Base-by-base conservation (phyloP, 208 protist species). In the Tritrichomonas musculus region DNA sequence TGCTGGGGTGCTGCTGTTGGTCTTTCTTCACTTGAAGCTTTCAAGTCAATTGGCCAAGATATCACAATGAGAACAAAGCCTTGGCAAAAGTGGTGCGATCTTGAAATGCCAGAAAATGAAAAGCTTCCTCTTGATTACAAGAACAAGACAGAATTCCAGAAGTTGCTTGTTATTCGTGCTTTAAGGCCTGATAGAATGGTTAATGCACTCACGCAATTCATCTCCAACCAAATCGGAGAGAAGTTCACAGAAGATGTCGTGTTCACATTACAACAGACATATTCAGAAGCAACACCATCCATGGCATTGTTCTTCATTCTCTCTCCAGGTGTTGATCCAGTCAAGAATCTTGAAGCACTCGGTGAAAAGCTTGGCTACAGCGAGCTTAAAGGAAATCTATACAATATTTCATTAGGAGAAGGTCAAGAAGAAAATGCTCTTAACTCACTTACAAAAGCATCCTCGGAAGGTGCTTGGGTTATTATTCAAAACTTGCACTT, bases 221-320 rank as follows among this genome's bases (percentile, higher is more conserved):
- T 99, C 14, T 95, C 93, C 92, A 96, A 97, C 80, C 96, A 94
- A 82, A 97, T 99, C 94, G 98, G 98, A 92, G 82, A 94, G 20
- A 97, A 97, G 95, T 99, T 98, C 93, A 97, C 98, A 17, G 97
- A 97, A 50, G 97, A 98, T 41, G 96, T 97, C 80, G 41, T 36
- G 5, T 82, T 82, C 41, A 47, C 73, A 11, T 97, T 99, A 57
- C 96, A 96, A 41, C 94, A 97, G 17, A 98, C 98, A 57, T 99
- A 97, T 95, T 94, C 96, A 75, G 98, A 99, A 94, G 97, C 97
- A 25, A 97, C 95, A 82, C 96, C 97, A 4, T 96, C 96, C 39
- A 99, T 98, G 53, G 98, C 98, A 53, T 95, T 99, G 39, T 99
- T 99, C 97, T 99, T 99, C 95, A 99, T 99, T 92, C 96, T 99